A percentile compares a stretch with the other conserved stretches of the same genome.
Evolutionary conservation across 208 protist species (phyloP).

Genomic region (Trypanosoma melophagium): DNA sequence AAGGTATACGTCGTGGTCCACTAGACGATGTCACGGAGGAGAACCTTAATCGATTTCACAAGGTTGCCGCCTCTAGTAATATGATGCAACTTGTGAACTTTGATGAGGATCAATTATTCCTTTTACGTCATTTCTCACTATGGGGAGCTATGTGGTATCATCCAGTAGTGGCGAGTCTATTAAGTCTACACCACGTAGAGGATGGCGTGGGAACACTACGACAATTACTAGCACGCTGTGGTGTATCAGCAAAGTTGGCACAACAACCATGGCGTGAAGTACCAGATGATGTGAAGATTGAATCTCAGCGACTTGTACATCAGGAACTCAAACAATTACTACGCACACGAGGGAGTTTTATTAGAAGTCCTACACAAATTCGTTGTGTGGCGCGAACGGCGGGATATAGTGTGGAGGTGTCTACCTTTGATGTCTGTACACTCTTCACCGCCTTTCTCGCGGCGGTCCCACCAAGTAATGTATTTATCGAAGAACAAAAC

Average conservation of each 20-base stretch:
- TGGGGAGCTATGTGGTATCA: slow-evolving; percentile 87
- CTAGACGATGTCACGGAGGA: slow-evolving; percentile 52
- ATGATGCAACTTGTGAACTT: slow-evolving; percentile 69
- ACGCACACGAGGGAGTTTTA: slow-evolving; percentile 34
- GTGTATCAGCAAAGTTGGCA: slow-evolving; percentile 67
- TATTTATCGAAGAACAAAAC: slow-evolving; percentile 33
- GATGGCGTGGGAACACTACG: slow-evolving; percentile 70
- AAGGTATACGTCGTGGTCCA: slow-evolving; percentile 47
- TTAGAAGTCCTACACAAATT: slow-evolving; percentile 42
- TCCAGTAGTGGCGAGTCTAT: slow-evolving; percentile 61
- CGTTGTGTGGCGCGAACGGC: slow-evolving; percentile 60
- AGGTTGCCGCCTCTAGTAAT: slow-evolving; percentile 24
- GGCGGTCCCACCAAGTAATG: slow-evolving; percentile 35
- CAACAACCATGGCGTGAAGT: slow-evolving; percentile 80
- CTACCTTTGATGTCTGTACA: slow-evolving; percentile 75
- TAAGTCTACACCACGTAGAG: slow-evolving; percentile 80
- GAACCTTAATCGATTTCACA: slow-evolving; percentile 31
- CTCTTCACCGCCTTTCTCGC: slow-evolving; percentile 70
- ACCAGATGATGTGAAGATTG: slow-evolving; percentile 43
- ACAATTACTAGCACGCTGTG: slow-evolving; percentile 80
- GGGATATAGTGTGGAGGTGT: slow-evolving; percentile 81
- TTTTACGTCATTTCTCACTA: slow-evolving; percentile 74
- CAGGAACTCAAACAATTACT: slow-evolving; percentile 59
- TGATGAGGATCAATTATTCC: slow-evolving; percentile 79
- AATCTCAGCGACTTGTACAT: slow-evolving; percentile 57